Evolutionary conservation across 352 stramenopile species (phyloP).

Genomic region (Globisporangium polare): DNA sequence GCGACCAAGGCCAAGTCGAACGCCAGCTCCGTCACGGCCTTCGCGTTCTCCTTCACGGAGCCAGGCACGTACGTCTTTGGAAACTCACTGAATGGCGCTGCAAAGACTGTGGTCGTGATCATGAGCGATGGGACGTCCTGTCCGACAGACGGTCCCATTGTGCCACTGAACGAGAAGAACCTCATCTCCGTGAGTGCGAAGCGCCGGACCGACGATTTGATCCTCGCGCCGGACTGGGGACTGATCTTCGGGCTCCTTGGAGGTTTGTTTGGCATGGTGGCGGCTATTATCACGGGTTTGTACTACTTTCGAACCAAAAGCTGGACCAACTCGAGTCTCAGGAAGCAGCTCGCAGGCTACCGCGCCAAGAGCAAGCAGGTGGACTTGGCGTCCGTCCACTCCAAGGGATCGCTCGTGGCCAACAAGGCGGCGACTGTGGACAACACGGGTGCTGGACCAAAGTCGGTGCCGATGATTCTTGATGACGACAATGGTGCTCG

Average conservation of each 20-base stretch:
- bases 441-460: background rate
- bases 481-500: background rate
- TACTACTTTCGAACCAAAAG: slow-evolving; percentile 86
- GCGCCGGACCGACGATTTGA: slow-evolving; percentile 68
- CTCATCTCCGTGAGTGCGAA: slow-evolving; percentile 83
- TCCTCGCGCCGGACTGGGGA: slow-evolving; percentile 87
- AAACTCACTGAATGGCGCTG: slow-evolving; percentile 63
- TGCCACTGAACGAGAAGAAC: slow-evolving; percentile 83
- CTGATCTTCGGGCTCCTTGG: slow-evolving; percentile 76
- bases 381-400: slow-evolving; percentile 60
- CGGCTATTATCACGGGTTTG: slow-evolving; percentile 65
- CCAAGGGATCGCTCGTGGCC: slow-evolving; percentile 56
- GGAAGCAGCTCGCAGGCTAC: slow-evolving; percentile 35
- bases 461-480: slow-evolving; percentile 1
- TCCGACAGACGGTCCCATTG: slow-evolving; percentile 76
- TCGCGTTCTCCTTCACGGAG: slow-evolving; percentile 86
- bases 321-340: slow-evolving; percentile 48
- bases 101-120: slow-evolving; percentile 80
- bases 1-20: slow-evolving; percentile 61
- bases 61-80: slow-evolving; percentile 89
- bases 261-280: slow-evolving; percentile 72
- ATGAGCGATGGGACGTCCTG: slow-evolving; percentile 73
- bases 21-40: slow-evolving; percentile 52
- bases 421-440: slow-evolving; percentile 23
- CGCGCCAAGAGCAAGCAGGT: slow-evolving; percentile 46